Percentiles rank a stretch among this genome's conserved stretches.
Conservation (phyloP, 202 grass and related monocot species). For the Zoysia matrella region DNA sequence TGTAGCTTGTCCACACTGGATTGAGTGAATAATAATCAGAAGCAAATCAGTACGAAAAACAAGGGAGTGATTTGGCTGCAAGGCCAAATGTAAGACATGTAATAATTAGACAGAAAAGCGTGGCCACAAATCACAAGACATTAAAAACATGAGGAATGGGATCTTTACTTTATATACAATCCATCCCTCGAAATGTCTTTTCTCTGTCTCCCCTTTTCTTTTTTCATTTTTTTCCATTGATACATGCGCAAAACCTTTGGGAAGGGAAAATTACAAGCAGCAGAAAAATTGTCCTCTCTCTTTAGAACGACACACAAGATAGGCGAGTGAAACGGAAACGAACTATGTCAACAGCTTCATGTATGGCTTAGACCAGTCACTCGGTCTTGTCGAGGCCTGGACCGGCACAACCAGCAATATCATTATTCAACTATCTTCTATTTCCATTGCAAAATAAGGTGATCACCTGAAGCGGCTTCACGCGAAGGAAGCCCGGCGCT, state of each 20-base stretch:
- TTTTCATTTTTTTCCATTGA: slow-evolving; percentile 11
- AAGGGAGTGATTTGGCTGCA: not conserved
- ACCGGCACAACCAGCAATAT: slow-evolving; percentile 64
- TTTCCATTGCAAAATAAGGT: slow-evolving; percentile 42
- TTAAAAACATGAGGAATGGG: slow-evolving; percentile 38
- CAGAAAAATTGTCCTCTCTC: slow-evolving; percentile 39
- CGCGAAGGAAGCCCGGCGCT: slow-evolving; percentile 75
- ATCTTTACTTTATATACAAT: slow-evolving; percentile 66
- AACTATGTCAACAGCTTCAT: slow-evolving; percentile 41
- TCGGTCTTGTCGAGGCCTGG: slow-evolving; percentile 59
- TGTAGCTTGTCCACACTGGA: not conserved
- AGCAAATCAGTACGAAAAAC: not conserved
- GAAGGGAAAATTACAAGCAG: slow-evolving; percentile 9
- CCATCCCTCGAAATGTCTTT: slow-evolving; percentile 50
- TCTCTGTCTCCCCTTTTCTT: not conserved
- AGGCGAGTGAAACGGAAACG: not conserved
- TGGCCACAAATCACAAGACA: slow-evolving; percentile 20
- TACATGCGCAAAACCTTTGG: slow-evolving; percentile 47
- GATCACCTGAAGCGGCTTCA: slow-evolving; percentile 14
- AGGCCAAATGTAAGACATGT: slow-evolving; percentile 27
- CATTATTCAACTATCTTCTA: slow-evolving; percentile 49
- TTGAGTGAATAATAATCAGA: not conserved
- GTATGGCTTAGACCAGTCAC: slow-evolving; percentile 70
- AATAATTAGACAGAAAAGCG: slow-evolving; percentile 18
- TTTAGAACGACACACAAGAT: slow-evolving; percentile 37